A percentile compares a stretch with the other conserved stretches of the same genome.
phyloP scores from a whole-genome alignment of 129 eudicot genomes.

The Arctium minus region DNA sequence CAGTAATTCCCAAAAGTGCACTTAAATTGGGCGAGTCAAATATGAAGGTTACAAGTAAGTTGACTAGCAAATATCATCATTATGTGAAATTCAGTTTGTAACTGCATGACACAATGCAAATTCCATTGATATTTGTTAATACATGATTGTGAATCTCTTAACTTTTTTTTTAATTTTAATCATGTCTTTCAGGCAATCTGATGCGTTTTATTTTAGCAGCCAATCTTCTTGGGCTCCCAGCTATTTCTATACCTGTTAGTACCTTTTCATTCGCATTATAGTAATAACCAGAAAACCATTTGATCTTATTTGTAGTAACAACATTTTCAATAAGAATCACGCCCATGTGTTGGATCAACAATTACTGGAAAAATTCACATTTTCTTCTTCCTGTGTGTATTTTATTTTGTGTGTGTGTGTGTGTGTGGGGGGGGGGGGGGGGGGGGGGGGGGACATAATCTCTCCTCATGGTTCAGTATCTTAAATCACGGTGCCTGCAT shows the following conservation, averaged over 20 bases:
- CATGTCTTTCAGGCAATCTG: conserved; percentile 46
- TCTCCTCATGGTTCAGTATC: background rate
- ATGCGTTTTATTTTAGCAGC: conserved; percentile 61
- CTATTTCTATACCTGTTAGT: conserved; percentile 73
- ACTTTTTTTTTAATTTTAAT: background rate
- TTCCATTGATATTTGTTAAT: background rate
- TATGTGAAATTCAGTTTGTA: background rate
- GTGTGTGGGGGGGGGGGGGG: too few relatives aligned
- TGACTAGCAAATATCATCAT: conserved; percentile 2
- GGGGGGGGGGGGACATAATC: too few relatives aligned
- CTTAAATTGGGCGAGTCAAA: conserved; percentile 75
- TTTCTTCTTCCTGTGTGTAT: background rate
- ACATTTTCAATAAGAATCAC: background rate
- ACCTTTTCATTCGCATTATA: background rate
- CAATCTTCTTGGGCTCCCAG: conserved; percentile 72
- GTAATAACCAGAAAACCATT: background rate
- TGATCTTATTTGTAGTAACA: conserved; percentile 8
- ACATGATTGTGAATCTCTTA: too few relatives aligned
- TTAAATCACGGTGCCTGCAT: background rate
- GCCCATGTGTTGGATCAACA: background rate
- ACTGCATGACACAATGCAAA: background rate
- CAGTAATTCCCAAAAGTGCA: conserved; percentile 75
- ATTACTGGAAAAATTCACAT: background rate
- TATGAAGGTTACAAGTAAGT: conserved; percentile 73
- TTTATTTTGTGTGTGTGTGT: background rate